Base-by-base conservation (phyloP, 169 alveolate species). In the Theileria orientalis region DNA sequence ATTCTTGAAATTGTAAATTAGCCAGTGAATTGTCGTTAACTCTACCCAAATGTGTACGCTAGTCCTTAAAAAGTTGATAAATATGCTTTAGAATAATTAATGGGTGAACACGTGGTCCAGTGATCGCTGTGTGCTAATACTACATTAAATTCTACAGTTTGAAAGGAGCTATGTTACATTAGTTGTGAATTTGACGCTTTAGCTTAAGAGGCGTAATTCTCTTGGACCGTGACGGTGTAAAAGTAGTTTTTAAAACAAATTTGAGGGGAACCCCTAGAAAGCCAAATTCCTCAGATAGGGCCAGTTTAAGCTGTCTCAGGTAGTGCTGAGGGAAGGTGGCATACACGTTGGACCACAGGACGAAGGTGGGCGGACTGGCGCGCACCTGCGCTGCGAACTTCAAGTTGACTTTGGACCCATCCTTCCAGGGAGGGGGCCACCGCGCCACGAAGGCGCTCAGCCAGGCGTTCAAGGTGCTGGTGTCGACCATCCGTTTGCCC, bases 371-470 rank as follows among this genome's bases (percentile, higher is more conserved):
- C 8, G 94, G 94, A 25, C 72, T 73, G n/a, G 79, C 27, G 27
- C 83, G 44, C 27, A 69, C 80, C 46, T 84, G 90, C 14, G 87
- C 83, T 27, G 89, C 78, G 59, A 83, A 90, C 83, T 90, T 90
- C 40, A 85, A 78, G 21, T 90, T 83, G 29, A 83, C 77, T 67
- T 85, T 84, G 35, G 91, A 64, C 32, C 94, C 94, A n/a, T 84
- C 83, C n/a, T 85, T 57, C 94, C 94, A 90, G 11, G 94, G 94
- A 13, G 94, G 93, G 25, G 94, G 94, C 88, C 88, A 80, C 74
- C 56, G 69, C 29, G 69, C 78, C 35, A 69, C 25, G 49, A 80
- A 80, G 16, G 76, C 33, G 14, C 84, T 52, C 57, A 80, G 42
- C 88, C 88, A 80, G 3, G 71, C 33, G 68, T 80, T 80, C 66